Evolutionary conservation across 768 basidiomycete genomes (phyloP).

Genomic region (Boletus patriciae): DNA sequence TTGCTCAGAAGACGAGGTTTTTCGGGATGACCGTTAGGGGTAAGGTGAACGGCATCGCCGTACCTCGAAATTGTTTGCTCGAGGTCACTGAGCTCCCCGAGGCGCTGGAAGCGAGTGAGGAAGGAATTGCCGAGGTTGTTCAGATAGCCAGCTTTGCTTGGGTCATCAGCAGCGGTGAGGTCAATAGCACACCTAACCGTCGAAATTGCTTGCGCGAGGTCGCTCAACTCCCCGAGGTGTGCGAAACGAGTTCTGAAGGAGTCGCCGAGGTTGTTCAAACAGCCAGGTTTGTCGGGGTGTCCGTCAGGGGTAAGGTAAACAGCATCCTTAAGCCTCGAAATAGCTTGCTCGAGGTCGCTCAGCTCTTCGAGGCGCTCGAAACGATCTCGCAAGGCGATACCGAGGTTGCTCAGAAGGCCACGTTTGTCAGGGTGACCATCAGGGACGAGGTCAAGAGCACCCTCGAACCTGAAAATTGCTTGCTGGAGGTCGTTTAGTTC

Average conservation of each 20-base stretch:
- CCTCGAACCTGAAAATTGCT: neutral
- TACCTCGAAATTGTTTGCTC: neutral
- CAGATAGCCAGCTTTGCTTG: neutral
- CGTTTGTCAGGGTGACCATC: neutral
- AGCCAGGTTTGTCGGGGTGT: neutral
- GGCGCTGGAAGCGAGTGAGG: neutral
- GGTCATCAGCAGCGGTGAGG: neutral
- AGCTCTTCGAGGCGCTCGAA: neutral
- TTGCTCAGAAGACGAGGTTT: neutral
- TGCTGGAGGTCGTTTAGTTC: conserved; percentile 2
- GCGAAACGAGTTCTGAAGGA: neutral
- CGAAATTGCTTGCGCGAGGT: neutral
- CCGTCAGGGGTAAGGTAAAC: neutral
- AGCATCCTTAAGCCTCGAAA: neutral
- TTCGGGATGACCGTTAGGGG: neutral
- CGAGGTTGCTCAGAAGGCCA: neutral
- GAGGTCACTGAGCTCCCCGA: neutral
- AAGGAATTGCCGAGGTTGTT: neutral
- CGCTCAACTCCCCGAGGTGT: neutral
- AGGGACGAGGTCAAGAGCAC: neutral
- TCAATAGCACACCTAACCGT: neutral
- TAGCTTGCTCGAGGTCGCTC: neutral
- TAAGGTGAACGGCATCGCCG: neutral
- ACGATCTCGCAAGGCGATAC: neutral
- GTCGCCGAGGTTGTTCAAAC: neutral